Conservation (phyloP, 2,329 filamentous ascomycete genomes). For the Diaporthe ilicicola region DNA sequence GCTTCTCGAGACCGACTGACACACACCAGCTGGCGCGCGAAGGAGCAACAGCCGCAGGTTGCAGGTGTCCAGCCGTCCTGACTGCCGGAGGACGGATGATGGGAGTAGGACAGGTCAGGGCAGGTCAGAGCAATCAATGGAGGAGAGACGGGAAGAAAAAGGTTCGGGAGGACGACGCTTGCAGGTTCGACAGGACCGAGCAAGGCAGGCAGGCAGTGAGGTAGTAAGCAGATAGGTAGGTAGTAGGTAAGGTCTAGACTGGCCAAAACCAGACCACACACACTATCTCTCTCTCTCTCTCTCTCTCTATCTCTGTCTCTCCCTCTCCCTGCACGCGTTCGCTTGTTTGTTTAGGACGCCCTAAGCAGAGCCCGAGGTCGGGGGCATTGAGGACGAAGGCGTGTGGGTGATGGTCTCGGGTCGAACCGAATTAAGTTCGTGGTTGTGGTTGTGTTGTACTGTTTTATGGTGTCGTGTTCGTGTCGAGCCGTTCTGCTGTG, state of each 20-base stretch:
- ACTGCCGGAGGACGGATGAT: background rate
- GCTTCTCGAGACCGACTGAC: background rate
- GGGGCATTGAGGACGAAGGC: conserved; percentile 9
- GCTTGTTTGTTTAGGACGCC: background rate
- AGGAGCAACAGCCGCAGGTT: background rate
- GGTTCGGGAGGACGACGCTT: background rate
- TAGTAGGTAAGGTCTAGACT: too few relatives aligned
- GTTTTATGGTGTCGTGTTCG: background rate
- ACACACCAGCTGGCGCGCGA: background rate
- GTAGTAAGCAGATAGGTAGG: too few relatives aligned
- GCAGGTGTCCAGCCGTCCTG: background rate
- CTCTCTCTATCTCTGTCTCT: too few relatives aligned
- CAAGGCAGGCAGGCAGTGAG: too few relatives aligned
- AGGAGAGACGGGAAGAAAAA: background rate
- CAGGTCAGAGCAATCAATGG: background rate
- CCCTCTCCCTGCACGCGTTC: background rate
- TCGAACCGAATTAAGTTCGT: background rate
- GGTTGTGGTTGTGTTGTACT: background rate
- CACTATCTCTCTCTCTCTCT: too few relatives aligned
- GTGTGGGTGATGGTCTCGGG: background rate
- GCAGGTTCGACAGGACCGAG: too few relatives aligned
- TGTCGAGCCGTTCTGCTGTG: background rate
- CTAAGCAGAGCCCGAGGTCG: conserved; percentile 17
- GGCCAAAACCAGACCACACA: too few relatives aligned
- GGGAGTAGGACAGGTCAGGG: background rate